Percentiles rank a stretch among this genome's conserved stretches.
Conservation (phyloP, 2,329 filamentous ascomycete species). For the Fusarium nygamai region DNA sequence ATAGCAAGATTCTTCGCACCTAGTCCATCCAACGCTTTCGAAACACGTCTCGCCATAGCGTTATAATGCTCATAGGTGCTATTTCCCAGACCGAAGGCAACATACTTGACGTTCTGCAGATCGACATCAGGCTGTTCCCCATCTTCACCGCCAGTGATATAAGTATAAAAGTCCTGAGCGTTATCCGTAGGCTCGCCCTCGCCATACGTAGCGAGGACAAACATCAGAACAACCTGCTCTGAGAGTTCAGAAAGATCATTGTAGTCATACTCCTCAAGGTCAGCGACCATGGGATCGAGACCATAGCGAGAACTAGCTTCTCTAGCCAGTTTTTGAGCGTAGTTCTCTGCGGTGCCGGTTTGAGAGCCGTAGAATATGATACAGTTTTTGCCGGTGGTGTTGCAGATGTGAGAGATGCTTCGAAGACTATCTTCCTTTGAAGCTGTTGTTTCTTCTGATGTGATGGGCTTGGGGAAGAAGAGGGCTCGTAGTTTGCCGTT, state of each 20-base stretch:
- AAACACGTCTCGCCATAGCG: not conserved
- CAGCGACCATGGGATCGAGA: not conserved
- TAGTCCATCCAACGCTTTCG: not conserved
- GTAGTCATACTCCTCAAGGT: not conserved
- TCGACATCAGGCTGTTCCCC: not conserved
- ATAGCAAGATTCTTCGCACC: not conserved
- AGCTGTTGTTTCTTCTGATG: not conserved
- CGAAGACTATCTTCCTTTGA: not conserved
- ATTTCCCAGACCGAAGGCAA: not conserved
- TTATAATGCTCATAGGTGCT: not conserved
- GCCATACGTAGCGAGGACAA: not conserved
- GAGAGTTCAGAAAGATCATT: not conserved
- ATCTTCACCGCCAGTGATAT: not conserved
- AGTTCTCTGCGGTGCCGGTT: not conserved
- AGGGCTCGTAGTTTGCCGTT: not conserved
- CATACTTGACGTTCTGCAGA: not conserved
- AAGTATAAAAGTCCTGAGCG: not conserved
- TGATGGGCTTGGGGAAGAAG: fast-evolving
- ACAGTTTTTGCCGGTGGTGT: not conserved
- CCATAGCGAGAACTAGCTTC: not conserved
- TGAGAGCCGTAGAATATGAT: not conserved
- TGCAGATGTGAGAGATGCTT: not conserved
- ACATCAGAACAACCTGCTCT: not conserved
- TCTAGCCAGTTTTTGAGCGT: not conserved
- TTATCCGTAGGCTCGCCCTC: not conserved